Evolutionary conservation across 495 filamentous ascomycete species (phyloP).

Genomic region (Chlorociboria aeruginascens): DNA sequence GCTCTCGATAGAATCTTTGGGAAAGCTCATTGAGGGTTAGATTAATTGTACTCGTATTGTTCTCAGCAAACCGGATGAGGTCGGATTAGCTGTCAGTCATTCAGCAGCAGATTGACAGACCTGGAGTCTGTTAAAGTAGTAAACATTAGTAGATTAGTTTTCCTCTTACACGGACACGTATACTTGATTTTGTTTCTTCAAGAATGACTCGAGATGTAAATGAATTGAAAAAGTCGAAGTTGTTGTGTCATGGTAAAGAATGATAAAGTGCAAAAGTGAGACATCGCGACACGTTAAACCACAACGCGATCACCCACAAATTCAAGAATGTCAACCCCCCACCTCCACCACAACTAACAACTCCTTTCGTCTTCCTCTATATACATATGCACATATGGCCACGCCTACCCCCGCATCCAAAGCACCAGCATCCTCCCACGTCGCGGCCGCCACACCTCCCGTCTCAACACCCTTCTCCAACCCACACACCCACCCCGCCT

Average conservation of each 20-base stretch:
- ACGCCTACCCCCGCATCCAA: slow-evolving; percentile 35
- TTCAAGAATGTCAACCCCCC: background rate
- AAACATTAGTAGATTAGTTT: background rate
- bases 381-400: slow-evolving; percentile 22
- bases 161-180: background rate
- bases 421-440: slow-evolving; percentile 24
- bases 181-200: background rate
- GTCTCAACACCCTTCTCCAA: slow-evolving; percentile 44
- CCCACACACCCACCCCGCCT: slow-evolving; percentile 28
- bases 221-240: too few relatives aligned
- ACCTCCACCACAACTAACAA: background rate
- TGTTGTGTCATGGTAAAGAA: too few relatives aligned
- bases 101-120: background rate
- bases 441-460: slow-evolving; percentile 36
- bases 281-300: background rate
- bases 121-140: background rate
- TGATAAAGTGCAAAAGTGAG: too few relatives aligned
- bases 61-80: background rate
- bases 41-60: background rate
- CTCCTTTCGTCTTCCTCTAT: background rate
- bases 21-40: background rate
- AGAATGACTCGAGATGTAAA: background rate
- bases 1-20: slow-evolving; percentile 3
- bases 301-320: background rate
- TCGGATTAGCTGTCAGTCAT: background rate